phyloP scores from a whole-genome alignment of 2,329 filamentous ascomycete genomes.

The Cordyceps fumosorosea region DNA sequence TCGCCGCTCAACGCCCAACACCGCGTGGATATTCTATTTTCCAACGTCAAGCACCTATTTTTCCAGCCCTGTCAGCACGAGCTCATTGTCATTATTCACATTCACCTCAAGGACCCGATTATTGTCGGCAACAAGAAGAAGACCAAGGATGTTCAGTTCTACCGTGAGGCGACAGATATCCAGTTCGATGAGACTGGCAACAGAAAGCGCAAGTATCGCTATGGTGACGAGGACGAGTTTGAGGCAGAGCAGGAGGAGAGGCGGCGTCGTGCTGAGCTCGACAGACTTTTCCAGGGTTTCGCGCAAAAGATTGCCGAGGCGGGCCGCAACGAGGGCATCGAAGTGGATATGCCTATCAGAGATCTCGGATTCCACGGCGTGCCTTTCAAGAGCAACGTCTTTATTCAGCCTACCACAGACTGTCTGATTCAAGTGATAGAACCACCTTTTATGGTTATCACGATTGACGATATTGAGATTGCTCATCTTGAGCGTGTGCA shows the following conservation, averaged over 20 bases:
- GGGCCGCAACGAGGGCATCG: constrained; percentile 80
- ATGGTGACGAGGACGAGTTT: constrained; percentile 97
- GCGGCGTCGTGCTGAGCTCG: constrained; percentile 80
- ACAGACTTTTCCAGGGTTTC: constrained; percentile 92
- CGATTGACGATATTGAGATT: constrained; percentile 90
- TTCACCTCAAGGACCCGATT: constrained; percentile 96
- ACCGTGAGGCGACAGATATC: constrained; percentile 95
- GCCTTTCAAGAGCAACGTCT: constrained; percentile 89
- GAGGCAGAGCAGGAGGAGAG: constrained; percentile 97
- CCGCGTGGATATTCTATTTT: constrained; percentile 89
- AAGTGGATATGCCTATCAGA: constrained; percentile 93
- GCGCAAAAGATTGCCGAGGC: constrained; percentile 97
- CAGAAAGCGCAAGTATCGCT: constrained; percentile 93
- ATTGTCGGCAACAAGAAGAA: constrained; percentile 97
- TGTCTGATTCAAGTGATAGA: constrained; percentile 96
- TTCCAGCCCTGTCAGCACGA: constrained; percentile 97
- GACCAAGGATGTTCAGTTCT: constrained; percentile 98
- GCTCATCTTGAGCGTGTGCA: constrained; percentile 93
- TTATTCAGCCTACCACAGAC: constrained; percentile 93
- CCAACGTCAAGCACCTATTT: constrained; percentile 97
- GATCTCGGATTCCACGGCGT: constrained; percentile 97
- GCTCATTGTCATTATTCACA: constrained; percentile 94
- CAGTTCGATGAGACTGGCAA: constrained; percentile 99
- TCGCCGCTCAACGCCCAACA: constrained; percentile 73
- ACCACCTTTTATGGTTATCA: constrained; percentile 92